These are phyloP conservation scores for Lachnellula suecica DNA, from an alignment of 2,329 filamentous ascomycete genomes.

Conservation along the genomic window DNA sequence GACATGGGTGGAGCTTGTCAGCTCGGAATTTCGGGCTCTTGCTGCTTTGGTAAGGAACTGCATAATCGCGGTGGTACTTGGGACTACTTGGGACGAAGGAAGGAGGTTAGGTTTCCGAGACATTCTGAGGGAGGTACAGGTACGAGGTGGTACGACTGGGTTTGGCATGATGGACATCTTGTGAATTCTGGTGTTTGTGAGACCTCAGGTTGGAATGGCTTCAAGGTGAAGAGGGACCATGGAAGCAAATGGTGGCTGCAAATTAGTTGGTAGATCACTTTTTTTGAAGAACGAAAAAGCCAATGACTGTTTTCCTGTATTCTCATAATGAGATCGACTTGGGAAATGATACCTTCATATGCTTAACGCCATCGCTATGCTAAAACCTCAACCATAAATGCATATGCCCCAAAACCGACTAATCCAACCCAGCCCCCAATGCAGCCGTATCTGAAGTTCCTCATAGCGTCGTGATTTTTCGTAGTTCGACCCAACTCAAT, in stretches of 20 bases:
- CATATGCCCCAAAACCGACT: neutral
- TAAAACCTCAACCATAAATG: too few relatives aligned
- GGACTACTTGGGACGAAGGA: neutral
- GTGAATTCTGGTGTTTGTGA: neutral
- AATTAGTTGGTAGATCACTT: too few relatives aligned
- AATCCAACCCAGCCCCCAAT: neutral
- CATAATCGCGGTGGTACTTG: neutral
- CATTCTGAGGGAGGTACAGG: neutral
- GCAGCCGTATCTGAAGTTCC: neutral
- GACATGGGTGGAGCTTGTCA: neutral
- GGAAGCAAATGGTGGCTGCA: neutral
- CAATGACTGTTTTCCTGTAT: too few relatives aligned
- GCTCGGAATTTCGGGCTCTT: too few relatives aligned
- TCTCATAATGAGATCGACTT: neutral
- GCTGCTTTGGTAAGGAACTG: neutral
- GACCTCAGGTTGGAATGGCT: neutral
- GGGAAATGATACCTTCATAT: neutral
- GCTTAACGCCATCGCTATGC: neutral
- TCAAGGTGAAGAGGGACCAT: too few relatives aligned
- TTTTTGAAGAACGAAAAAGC: too few relatives aligned
- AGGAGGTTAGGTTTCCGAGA: neutral
- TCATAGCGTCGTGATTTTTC: too few relatives aligned
- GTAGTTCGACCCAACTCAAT: slow-evolving; percentile 9
- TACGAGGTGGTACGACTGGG: neutral
- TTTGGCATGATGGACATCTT: neutral